Base-by-base conservation (phyloP, 208 protist species). In the Porcisia hertigi region DNA sequence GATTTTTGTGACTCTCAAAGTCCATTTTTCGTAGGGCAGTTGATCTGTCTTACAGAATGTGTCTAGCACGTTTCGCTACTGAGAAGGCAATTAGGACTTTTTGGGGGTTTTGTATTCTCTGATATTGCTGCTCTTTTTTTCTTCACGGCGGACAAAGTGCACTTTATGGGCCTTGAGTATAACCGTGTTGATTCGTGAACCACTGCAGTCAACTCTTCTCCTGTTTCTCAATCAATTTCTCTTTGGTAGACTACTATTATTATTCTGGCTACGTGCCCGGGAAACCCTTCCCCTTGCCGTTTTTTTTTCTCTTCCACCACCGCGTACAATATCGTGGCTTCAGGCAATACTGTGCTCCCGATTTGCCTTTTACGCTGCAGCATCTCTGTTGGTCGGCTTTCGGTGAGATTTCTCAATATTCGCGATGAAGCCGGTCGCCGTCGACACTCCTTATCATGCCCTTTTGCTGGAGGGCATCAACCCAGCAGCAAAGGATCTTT, bases 391-490 rank as follows among this genome's bases (percentile, higher is more conserved):
- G 16, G 47, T 55, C 20, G 36, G 53, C 41, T 2, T 20, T 76
- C 3, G 9, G 7, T 41, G 8, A 2, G 6, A 0, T 9, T 62
- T 58, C 3, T 0, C 5, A 71, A 41, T 18, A 47, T 62, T 39
- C 23, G 18, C 18, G 20, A 87, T 88, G 82, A 80, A 89, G 70
- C 64, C 63, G 39, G 63, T 79, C 43, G 34, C 85, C 47, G 81
- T 76, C 5, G 80, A 91, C 25, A 82, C 86, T 0, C 86, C 86
- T 5, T 90, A 89, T 65, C 76, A 81, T 39, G 86, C 84, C 7
- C 84, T 98, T 18, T 80, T 99, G 30, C 82, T 98, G 14, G 97
- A 98, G 71, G 94, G 94, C 30, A 88, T 98, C 54, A 87, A 95
- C 73, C 76, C 80, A 8, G 76, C 65, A 6, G 95, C 94, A 3